Evolutionary conservation across 345 rosid species (phyloP).

Genomic region (Arabidopsis thaliana): DNA sequence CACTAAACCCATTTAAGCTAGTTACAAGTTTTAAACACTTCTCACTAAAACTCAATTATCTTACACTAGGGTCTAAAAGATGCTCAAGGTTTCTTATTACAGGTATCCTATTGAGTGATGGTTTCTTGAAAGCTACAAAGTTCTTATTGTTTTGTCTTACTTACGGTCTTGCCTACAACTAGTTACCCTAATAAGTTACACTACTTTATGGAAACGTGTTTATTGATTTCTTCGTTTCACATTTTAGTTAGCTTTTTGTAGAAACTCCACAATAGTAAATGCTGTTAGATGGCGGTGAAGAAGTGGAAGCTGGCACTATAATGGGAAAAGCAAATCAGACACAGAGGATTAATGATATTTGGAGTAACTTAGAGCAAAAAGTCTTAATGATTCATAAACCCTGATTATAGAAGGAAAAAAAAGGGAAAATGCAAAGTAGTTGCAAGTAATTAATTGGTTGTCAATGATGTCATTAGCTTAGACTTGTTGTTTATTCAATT

Average conservation of each 20-base stretch:
- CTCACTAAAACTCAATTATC: conserved; percentile 1
- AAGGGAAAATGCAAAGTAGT: conserved; percentile 8
- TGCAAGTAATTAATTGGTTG: conserved; percentile 32
- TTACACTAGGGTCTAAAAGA: conserved; percentile 7
- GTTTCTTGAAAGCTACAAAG: conserved; percentile 26
- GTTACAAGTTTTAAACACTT: neutral
- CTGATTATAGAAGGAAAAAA: conserved; percentile 1
- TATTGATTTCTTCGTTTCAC: conserved; percentile 22
- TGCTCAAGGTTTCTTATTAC: conserved; percentile 33
- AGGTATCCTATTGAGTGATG: conserved; percentile 12
- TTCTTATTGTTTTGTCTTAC: neutral
- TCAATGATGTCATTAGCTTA: conserved; percentile 12
- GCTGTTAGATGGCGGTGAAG: conserved; percentile 49
- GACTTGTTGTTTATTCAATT: conserved; percentile 11
- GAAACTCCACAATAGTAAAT: conserved; percentile 42
- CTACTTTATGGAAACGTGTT: conserved; percentile 16
- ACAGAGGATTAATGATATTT: conserved; percentile 26
- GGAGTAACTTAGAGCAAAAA: conserved; percentile 25
- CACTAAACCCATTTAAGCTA: neutral
- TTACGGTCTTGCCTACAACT: conserved; percentile 24
- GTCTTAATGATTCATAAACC: conserved; percentile 10
- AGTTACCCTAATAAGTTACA: conserved; percentile 38
- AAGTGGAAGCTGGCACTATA: conserved; percentile 45
- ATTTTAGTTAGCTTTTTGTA: conserved; percentile 37
- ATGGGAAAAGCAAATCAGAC: conserved; percentile 40